Evolutionary conservation across 331 rosid species (phyloP).

Genomic region (Malus hybrid): DNA sequence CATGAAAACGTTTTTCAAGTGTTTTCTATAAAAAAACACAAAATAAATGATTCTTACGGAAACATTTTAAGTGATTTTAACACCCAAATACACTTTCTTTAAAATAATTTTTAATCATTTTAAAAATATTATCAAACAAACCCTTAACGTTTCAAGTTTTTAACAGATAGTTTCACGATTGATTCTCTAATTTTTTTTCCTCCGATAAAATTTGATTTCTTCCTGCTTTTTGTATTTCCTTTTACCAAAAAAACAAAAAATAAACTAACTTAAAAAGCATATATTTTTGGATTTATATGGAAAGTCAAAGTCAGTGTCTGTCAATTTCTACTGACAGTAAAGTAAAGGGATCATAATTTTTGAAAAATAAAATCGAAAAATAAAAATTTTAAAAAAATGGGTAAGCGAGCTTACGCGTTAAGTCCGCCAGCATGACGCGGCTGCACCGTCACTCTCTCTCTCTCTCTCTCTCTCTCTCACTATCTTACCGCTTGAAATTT

Average conservation of each 20-base stretch:
- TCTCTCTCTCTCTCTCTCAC: too few species aligned
- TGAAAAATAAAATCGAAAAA: too few species aligned
- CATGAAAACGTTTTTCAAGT: too few species aligned
- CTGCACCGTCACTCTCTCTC: conserved; percentile 16
- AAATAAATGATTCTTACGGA: accelerated
- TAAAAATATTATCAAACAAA: too few species aligned
- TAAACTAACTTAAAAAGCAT: not conserved
- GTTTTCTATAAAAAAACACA: too few species aligned
- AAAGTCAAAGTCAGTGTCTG: not conserved
- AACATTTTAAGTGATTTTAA: accelerated
- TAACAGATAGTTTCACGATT: too few species aligned
- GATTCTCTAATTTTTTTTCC: too few species aligned
- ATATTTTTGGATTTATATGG: not conserved
- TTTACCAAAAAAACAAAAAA: not conserved
- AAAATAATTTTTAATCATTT: accelerated
- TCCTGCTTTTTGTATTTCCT: not conserved
- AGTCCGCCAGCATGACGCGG: conserved; percentile 21
- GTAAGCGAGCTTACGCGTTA: conserved; percentile 37
- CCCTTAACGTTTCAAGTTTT: too few species aligned
- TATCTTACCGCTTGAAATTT: too few species aligned
- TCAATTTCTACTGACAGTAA: not conserved
- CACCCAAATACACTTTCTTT: too few species aligned
- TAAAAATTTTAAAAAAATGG: not conserved
- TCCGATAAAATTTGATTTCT: too few species aligned
- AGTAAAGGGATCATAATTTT: too few species aligned